These are phyloP conservation scores for Arxiozyma slooffiae DNA, from an alignment of 1,139 yeast species.

Conservation along the genomic window DNA sequence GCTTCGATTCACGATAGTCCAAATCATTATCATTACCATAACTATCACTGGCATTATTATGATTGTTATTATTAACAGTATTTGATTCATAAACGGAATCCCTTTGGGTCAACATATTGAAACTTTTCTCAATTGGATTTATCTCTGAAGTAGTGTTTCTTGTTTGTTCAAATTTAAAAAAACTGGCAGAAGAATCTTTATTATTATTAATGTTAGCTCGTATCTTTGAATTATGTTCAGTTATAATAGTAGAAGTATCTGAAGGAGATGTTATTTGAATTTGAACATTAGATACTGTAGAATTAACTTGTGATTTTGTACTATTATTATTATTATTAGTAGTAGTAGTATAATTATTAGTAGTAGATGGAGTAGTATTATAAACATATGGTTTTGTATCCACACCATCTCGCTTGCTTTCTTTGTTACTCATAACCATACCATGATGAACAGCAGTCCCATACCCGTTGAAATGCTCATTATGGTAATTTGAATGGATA, in stretches of 20 bases:
- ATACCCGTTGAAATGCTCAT: background rate
- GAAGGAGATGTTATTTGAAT: background rate
- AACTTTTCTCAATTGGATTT: slow-evolving; percentile 27
- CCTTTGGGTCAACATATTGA: slow-evolving; percentile 26
- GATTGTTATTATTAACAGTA: background rate
- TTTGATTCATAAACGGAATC: slow-evolving; percentile 6
- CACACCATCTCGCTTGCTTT: too few relatives aligned
- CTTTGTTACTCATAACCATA: background rate
- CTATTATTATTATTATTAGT: too few relatives aligned
- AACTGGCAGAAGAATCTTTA: background rate
- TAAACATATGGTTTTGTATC: background rate
- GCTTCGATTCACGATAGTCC: slow-evolving; percentile 1
- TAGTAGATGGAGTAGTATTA: too few relatives aligned
- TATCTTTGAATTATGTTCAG: background rate
- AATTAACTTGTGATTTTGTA: background rate
- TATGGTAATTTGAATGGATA: background rate
- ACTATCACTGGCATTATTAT: background rate
- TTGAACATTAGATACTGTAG: background rate
- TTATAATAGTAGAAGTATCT: background rate
- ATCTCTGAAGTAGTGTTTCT: slow-evolving; percentile 5
- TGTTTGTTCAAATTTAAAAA: slow-evolving; percentile 5
- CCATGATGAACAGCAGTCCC: background rate
- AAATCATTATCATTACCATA: background rate
- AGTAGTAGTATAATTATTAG: too few relatives aligned
- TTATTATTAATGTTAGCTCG: background rate